phyloP scores from a whole-genome alignment of 2,329 filamentous ascomycete genomes.

The Didymella segeticola region DNA sequence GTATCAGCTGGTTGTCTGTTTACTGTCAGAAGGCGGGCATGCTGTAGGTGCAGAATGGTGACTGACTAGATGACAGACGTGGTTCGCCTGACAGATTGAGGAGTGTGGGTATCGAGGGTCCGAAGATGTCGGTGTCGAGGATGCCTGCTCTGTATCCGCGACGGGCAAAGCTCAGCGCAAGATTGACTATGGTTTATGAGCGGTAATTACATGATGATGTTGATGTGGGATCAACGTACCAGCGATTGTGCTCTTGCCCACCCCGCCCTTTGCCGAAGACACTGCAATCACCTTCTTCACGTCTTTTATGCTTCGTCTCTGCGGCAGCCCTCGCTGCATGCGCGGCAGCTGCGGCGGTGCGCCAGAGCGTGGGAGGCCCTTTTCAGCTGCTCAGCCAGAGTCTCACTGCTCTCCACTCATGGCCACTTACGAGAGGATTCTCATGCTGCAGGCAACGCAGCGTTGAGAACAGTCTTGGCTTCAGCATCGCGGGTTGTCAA shows the following conservation, averaged over 20 bases:
- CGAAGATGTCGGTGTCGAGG: slow-evolving; percentile 95
- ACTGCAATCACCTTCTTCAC: slow-evolving; percentile 96
- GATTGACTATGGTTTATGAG: slow-evolving; percentile 62
- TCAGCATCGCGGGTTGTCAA: slow-evolving; percentile 46
- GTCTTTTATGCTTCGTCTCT: slow-evolving; percentile 79
- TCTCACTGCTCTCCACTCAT: no score
- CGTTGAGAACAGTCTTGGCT: slow-evolving; percentile 62
- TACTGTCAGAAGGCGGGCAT: slow-evolving; percentile 4
- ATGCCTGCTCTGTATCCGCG: slow-evolving; percentile 84
- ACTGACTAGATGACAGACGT: slow-evolving; percentile 72
- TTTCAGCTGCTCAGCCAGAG: slow-evolving; percentile 1
- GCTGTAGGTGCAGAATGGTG: neutral
- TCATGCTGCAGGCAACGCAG: slow-evolving; percentile 69
- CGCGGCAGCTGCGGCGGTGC: slow-evolving; percentile 70
- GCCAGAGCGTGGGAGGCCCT: slow-evolving; percentile 85
- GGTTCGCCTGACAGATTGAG: slow-evolving; percentile 83
- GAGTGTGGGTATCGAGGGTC: slow-evolving; percentile 90
- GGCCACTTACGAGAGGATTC: slow-evolving; percentile 78
- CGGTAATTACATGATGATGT: neutral
- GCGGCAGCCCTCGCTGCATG: slow-evolving; percentile 80
- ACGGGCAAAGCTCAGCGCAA: slow-evolving; percentile 85
- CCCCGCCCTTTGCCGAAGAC: slow-evolving; percentile 96
- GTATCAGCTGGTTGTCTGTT: slow-evolving; percentile 79
- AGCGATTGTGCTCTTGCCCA: slow-evolving; percentile 93
- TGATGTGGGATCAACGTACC: slow-evolving; percentile 55